A percentile compares a stretch with the other conserved stretches of the same genome.
phyloP scores from a whole-genome alignment of 1,284 basidiomycete species.

The Ustilago crameri region DNA sequence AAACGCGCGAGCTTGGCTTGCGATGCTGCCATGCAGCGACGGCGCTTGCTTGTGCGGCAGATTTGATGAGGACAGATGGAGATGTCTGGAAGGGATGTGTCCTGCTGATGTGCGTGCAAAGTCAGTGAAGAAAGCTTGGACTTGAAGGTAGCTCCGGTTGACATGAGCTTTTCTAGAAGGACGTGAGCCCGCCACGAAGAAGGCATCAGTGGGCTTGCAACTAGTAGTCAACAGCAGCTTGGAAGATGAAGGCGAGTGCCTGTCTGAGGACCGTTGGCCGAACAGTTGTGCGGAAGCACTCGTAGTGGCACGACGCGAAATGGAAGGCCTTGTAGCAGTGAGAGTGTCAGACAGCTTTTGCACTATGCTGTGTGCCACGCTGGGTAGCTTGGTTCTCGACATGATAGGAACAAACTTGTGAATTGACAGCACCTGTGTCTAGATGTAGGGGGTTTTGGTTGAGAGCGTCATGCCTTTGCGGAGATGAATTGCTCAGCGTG shows the following conservation, averaged over 20 bases:
- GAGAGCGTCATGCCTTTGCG: not conserved
- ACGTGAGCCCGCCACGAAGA: not conserved
- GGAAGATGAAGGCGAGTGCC: no score
- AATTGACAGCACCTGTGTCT: not conserved
- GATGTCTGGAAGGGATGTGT: not conserved
- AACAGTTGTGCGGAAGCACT: not conserved
- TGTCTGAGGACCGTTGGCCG: no score
- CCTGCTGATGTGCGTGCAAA: constrained; percentile 1
- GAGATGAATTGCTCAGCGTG: not conserved
- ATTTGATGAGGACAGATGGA: not conserved
- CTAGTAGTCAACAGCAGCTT: not conserved
- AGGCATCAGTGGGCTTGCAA: not conserved
- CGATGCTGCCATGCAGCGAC: not conserved
- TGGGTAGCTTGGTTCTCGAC: constrained; percentile 10
- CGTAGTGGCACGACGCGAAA: not conserved
- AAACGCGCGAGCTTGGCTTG: not conserved
- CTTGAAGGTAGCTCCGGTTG: constrained; percentile 21
- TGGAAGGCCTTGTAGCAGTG: not conserved
- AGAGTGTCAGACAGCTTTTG: not conserved
- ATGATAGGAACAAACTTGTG: constrained; percentile 1
- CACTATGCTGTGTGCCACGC: not conserved
- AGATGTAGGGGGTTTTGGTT: not conserved
- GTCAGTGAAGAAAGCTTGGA: constrained; percentile 25
- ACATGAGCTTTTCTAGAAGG: not conserved
- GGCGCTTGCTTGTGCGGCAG: not conserved